Conservation (phyloP, 768 basidiomycete species). For the Lentinula guzmanii region DNA sequence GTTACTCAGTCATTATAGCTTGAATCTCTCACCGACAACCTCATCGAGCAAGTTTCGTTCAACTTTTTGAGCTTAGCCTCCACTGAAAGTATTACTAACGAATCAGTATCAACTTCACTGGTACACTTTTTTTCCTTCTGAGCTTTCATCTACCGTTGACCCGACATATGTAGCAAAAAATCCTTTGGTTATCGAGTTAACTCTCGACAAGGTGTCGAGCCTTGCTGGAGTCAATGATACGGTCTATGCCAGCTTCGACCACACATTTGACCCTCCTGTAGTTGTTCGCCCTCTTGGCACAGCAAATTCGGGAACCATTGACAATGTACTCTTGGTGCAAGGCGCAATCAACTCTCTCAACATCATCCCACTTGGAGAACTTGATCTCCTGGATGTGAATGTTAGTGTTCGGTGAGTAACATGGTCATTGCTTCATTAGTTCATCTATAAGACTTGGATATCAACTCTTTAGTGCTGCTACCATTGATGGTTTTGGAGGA, state of each 20-base stretch:
- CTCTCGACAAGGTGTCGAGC: slow-evolving; percentile 34
- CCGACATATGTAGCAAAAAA: slow-evolving; percentile 25
- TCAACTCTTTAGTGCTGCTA: slow-evolving; percentile 18
- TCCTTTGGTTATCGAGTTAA: slow-evolving; percentile 39
- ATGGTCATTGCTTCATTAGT: not conserved
- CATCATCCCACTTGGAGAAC: slow-evolving; percentile 47
- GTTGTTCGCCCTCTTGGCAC: slow-evolving; percentile 43
- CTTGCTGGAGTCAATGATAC: slow-evolving; percentile 46
- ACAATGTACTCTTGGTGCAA: slow-evolving; percentile 49
- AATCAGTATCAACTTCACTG: slow-evolving; percentile 29
- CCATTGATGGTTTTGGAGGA: slow-evolving; percentile 25
- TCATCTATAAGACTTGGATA: not conserved
- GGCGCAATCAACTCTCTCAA: slow-evolving; percentile 43
- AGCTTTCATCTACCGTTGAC: not conserved
- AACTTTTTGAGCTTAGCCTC: not conserved
- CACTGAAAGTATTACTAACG: not conserved
- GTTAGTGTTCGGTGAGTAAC: slow-evolving; percentile 29
- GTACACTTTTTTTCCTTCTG: slow-evolving; percentile 12
- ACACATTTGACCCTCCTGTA: slow-evolving; percentile 47
- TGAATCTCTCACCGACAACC: slow-evolving; percentile 27
- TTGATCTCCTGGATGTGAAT: slow-evolving; percentile 42
- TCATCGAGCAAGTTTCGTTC: slow-evolving; percentile 24
- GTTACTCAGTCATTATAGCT: slow-evolving; percentile 18
- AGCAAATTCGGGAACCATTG: slow-evolving; percentile 53
- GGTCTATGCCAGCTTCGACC: slow-evolving; percentile 52